These are phyloP conservation scores for Lepidium aucheri DNA, from an alignment of 345 rosid genomes.

Conservation along the genomic window DNA sequence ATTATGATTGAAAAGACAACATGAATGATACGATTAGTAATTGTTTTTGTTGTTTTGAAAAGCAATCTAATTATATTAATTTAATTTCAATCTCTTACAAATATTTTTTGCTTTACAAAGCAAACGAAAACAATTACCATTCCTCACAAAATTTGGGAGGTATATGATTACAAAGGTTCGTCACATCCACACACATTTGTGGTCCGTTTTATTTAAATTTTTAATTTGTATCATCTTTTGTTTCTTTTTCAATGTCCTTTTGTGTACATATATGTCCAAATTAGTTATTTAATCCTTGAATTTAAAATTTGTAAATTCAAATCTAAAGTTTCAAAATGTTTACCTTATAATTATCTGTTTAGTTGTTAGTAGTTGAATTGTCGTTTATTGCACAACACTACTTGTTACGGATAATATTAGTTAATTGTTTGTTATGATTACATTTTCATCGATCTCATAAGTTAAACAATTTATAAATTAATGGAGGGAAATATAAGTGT, in stretches of 20 bases:
- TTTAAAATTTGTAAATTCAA: not conserved
- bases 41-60: no score
- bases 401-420: slow-evolving; percentile 2
- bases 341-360: not conserved
- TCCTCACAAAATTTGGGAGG: no score
- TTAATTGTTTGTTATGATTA: slow-evolving; percentile 14
- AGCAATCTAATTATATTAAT: no score
- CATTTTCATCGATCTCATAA: not conserved
- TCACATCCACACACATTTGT: slow-evolving; percentile 5
- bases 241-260: slow-evolving; percentile 5
- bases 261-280: not conserved
- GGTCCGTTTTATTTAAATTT: slow-evolving; percentile 9
- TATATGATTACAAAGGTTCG: slow-evolving; percentile 11
- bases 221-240: slow-evolving; percentile 3
- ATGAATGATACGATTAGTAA: no score
- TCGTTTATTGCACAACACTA: slow-evolving; percentile 12
- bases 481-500: slow-evolving; percentile 16
- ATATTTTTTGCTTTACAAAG: no score
- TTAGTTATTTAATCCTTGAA: not conserved
- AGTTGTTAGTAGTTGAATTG: slow-evolving; percentile 18
- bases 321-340: slow-evolving; percentile 8
- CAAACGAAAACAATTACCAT: no score
- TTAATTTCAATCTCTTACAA: no score
- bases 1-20: no score
- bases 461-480: not conserved